Percentiles rank a stretch among this genome's conserved stretches.
Evolutionary conservation across 2,329 filamentous ascomycete species (phyloP).

Genomic region (Polychaeton citri): DNA sequence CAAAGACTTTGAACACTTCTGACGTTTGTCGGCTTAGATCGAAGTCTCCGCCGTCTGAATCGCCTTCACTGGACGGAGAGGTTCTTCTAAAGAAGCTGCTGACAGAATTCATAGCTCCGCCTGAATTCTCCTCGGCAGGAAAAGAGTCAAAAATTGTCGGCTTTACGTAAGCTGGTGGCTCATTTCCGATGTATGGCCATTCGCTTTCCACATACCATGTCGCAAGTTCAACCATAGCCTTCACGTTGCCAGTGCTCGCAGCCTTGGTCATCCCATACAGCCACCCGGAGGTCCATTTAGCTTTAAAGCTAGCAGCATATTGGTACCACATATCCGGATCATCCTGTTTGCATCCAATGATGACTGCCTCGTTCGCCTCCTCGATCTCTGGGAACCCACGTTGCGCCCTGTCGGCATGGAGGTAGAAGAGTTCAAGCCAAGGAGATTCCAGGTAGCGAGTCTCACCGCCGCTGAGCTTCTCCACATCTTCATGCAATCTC

Average conservation of each 20-base stretch:
- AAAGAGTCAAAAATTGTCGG: constrained; percentile 21
- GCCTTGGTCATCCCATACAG: constrained; percentile 32
- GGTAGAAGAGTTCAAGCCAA: constrained; percentile 18
- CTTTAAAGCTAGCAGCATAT: constrained; percentile 16
- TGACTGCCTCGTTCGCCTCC: constrained; percentile 20
- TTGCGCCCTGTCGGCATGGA: constrained; percentile 6
- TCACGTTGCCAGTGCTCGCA: constrained; percentile 25
- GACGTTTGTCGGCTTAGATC: background rate
- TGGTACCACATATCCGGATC: constrained; percentile 31
- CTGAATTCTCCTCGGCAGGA: constrained; percentile 6
- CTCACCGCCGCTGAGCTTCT: background rate
- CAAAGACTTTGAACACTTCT: background rate
- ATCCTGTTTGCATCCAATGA: constrained; percentile 25
- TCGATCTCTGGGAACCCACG: constrained; percentile 6
- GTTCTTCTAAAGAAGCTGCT: too few species aligned
- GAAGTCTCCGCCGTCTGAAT: background rate
- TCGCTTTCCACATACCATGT: constrained; percentile 24
- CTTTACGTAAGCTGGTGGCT: constrained; percentile 19
- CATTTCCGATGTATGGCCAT: constrained; percentile 21
- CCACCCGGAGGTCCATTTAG: constrained; percentile 23
- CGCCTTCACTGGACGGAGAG: too few species aligned
- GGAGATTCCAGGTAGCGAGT: constrained; percentile 12
- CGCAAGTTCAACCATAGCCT: constrained; percentile 25
- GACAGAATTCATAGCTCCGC: too few species aligned
- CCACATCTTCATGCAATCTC: background rate